Evolutionary conservation across 106 monocot genomes (phyloP), one percentile per base, ranked within the genome.

Genomic region (Triglochin maritima): DNA sequence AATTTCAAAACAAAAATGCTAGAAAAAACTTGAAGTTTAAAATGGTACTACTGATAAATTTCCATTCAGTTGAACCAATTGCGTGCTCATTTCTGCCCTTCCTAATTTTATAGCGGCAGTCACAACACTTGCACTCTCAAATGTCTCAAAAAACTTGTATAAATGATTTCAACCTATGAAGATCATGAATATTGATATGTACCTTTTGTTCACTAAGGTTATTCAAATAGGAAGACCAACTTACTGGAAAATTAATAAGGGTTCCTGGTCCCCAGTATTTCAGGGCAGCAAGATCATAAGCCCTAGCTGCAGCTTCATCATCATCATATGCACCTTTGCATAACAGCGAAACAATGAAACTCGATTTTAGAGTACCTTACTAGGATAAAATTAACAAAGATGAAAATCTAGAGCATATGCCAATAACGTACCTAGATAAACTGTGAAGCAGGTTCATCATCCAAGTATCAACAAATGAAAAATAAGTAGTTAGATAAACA

Each of bases 201-300:
- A 29, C 29, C 29, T 29, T 29, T 29, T 29, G 29, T 29, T 0
- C 29, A 29, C 29, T 29, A 29, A 29, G 29, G 29, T 29, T 29
- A 29, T 29, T 29, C 29, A 29, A 1, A 29, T 29, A 29, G 29
- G 29, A 29, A 66, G 41, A 66, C 67, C 62, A 72, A 71, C 85
- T 86, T 70, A 96, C 95, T 64, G 95, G 95, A 76, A 96, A 96
- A 78, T 96, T 96, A 74, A 96, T 96, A n/a, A 88, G 83, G 14
- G 95, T 96, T 50, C 95, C 95, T 11, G 90, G 85, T 57, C 95
- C 95, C 95, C 95, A 96, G 46, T 96, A 96, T 77, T 90, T 95
- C 57, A 96, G 63, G 73, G 95, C 95, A 76, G 95, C 95, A 77
- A 96, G 87, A 84, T 96, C 95, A 88, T 96, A 96, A 44, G 95